Evolutionary conservation across 306 rosid genomes (phyloP), one percentile per base, ranked within the genome.

Genomic region (Fragaria ananassa): DNA sequence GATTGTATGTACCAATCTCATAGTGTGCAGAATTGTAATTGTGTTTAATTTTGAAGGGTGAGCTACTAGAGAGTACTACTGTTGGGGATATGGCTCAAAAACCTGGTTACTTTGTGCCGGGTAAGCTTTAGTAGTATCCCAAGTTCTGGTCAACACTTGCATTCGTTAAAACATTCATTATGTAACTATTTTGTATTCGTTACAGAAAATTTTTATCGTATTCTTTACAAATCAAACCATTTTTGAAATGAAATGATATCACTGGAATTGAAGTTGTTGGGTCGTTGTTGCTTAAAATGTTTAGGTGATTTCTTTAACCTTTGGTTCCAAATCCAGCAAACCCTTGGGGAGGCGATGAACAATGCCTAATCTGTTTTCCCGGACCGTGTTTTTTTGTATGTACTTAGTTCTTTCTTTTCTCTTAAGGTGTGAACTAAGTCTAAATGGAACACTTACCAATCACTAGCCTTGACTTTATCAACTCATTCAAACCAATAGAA

Each of bases 31-130:
- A 90, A 88, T 71, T 83, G 75, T 83, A 69, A 6, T 79, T 78
- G 77, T 88, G 81, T 90, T 90, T 89, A 61, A 78, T 85, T 92
- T 96, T 96, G 90, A 91, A 96, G 99, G 98, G 98, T 18, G 98
- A 89, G 76, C 89, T 87, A 54, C 90, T 96, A 62, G 98, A 96
- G 81, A 91, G 86, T 83, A 91, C 90, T 46, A 83, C 89, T 35
- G 94, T 90, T 23, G 96, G 97, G 78, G 94, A 93, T 79, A 88
- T 96, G 98, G 99, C 99, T 81, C 99, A 96, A 75, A 93, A 92
- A 79, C 98, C 99, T 75, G 97, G 97, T 61, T 96, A 92, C 86
- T 96, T 96, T 83, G 98, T 96, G 75, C 99, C 99, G 7, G 99
- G 99, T 96, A 96, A 88, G 61, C 64, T 44, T 77, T 70, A 31